These are phyloP conservation scores for Suillus occidentalis DNA, from an alignment of 768 basidiomycete genomes.

Conservation along the genomic window DNA sequence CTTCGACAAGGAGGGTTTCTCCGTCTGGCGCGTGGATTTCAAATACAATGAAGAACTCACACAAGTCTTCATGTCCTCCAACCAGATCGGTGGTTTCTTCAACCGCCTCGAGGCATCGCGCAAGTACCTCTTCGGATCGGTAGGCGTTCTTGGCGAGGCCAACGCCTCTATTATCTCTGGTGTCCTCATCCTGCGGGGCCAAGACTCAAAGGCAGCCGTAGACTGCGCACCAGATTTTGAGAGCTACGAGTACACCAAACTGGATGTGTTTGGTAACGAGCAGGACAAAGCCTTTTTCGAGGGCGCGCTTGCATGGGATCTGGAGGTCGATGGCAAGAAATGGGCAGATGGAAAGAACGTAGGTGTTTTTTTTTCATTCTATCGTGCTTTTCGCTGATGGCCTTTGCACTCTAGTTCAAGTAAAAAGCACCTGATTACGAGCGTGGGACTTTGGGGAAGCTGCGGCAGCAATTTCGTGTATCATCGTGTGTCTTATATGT, in stretches of 20 bases:
- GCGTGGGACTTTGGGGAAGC: constrained; percentile 1
- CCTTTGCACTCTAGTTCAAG: constrained; percentile 28
- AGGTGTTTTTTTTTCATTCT: constrained; percentile 36
- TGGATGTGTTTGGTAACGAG: constrained; percentile 65
- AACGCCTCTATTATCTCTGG: constrained; percentile 84
- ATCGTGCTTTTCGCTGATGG: background rate
- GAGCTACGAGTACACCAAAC: constrained; percentile 75
- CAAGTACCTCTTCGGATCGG: constrained; percentile 93
- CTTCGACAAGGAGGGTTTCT: constrained; percentile 88
- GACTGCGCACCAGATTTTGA: constrained; percentile 90
- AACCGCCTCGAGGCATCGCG: constrained; percentile 96
- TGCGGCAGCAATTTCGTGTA: constrained; percentile 4
- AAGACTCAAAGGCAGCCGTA: constrained; percentile 67
- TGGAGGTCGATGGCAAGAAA: constrained; percentile 83
- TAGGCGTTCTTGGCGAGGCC: constrained; percentile 83
- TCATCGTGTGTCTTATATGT: constrained; percentile 4
- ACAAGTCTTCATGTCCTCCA: constrained; percentile 90
- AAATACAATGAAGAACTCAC: constrained; percentile 96
- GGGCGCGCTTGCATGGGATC: constrained; percentile 91
- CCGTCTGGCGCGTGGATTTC: constrained; percentile 90
- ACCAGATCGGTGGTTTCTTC: constrained; percentile 95
- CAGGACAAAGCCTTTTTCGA: constrained; percentile 90
- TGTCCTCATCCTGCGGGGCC: constrained; percentile 79
- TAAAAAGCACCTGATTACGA: constrained; percentile 13
- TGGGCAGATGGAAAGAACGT: constrained; percentile 93